Evolutionary conservation across 2,329 filamentous ascomycete species (phyloP).

Genomic region (Ophiostoma angusticollis): DNA sequence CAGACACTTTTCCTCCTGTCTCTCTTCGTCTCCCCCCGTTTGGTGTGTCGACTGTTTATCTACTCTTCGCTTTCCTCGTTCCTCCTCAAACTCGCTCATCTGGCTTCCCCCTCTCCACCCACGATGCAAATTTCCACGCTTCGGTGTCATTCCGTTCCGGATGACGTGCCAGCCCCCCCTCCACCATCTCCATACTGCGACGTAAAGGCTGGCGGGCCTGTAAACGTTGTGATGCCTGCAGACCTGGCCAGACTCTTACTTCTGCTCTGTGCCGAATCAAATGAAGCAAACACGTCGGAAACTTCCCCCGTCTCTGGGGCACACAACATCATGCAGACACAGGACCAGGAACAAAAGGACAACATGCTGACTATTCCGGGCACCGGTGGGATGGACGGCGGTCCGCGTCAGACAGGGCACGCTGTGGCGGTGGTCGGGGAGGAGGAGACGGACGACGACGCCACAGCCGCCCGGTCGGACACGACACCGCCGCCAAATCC

Average conservation of each 20-base stretch:
- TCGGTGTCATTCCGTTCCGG: constrained; percentile 2
- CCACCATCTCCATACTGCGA: constrained; percentile 8
- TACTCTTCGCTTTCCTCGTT: neutral
- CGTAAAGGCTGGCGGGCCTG: neutral
- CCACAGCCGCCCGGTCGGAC: no score
- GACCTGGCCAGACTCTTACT: constrained; percentile 6
- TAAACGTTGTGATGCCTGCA: neutral
- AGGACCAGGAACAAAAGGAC: neutral
- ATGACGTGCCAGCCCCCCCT: constrained; percentile 9
- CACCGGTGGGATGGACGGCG: neutral
- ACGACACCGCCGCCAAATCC: neutral
- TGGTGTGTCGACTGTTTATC: neutral
- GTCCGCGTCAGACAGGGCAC: neutral
- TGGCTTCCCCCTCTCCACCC: no score
- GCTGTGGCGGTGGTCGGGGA: no score
- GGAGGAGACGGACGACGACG: no score
- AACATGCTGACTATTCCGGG: neutral
- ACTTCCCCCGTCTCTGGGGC: no score
- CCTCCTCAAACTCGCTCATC: neutral
- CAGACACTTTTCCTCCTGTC: no score
- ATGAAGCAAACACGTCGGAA: no score
- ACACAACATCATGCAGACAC: no score
- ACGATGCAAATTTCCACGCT: neutral
- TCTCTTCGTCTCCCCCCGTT: neutral
- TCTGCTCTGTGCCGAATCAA: constrained; percentile 3